Evolutionary conservation across 805 yeast species (phyloP), one percentile per base, ranked within the genome.

Genomic region (Danielozyma ontarioensis): DNA sequence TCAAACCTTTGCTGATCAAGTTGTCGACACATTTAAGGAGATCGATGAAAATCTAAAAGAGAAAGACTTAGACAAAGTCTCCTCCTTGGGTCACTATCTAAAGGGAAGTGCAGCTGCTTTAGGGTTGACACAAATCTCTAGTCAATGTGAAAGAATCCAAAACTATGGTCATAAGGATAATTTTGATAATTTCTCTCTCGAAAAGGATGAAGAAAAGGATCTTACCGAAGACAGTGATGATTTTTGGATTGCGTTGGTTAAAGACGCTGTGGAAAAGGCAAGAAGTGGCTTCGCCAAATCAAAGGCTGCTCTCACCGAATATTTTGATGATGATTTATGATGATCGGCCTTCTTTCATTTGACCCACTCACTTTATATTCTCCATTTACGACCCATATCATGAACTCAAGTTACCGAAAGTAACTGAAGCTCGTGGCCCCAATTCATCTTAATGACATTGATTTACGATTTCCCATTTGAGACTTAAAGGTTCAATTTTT

Each of bases 61-160:
- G 1, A 66, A 65, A 22, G 60, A 70, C 45, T 67, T 88, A 38
- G 70, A 64, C 25, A 69, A 77, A 40, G 62, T 93, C 35, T 80
- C 89, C 14, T 69, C 78, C 11, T 63, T 83, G 46, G 98, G 98
- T 11, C 98, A 93, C 56, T 93, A 86, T 53, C 68, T 93, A 36
- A 93, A 93, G 55, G 98, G 98, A 29, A 82, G 95, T 10, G 94
- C 97, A 1, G 95, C 97, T 2, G 90, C 96, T 1, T 65, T 93
- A 37, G 98, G 98, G 2, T 69, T 93, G 36, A 76, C 74, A 28
- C 78, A 79, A 40, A 84, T 93, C 31, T 88, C 88, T 37, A 74
- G 78, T 51, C 83, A 88, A 47, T 93, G 98, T 61, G 98, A 89
- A 58, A 70, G 89, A 44, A 89, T 93, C 41, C 98, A 93, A 59